These are phyloP conservation scores for Martiniozyma abietophila DNA, from an alignment of 805 yeast genomes.

Conservation along the genomic window DNA sequence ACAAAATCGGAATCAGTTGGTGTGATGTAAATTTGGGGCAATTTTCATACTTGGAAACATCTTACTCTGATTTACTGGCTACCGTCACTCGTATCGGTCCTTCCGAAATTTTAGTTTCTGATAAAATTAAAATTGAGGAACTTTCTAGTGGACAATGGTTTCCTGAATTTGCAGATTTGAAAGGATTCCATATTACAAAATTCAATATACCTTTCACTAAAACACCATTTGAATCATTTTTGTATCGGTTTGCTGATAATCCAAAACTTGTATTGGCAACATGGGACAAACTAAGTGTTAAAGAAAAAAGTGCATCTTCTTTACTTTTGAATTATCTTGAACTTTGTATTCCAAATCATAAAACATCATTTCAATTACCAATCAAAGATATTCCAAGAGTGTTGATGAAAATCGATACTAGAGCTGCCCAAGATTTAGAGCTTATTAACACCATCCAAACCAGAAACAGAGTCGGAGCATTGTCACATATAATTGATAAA, in stretches of 20 bases:
- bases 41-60: slow-evolving; percentile 57
- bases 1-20: slow-evolving; percentile 72
- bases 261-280: slow-evolving; percentile 17
- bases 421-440: slow-evolving; percentile 72
- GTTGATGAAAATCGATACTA: slow-evolving; percentile 68
- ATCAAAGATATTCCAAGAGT: slow-evolving; percentile 40
- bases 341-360: slow-evolving; percentile 62
- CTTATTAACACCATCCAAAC: slow-evolving; percentile 50
- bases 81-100: slow-evolving; percentile 76
- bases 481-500: slow-evolving; percentile 57
- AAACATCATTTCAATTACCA: slow-evolving; percentile 61
- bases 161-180: slow-evolving; percentile 48
- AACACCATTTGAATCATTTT: slow-evolving; percentile 30
- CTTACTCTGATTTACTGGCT: slow-evolving; percentile 50
- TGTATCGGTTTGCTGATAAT: slow-evolving; percentile 32
- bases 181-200: slow-evolving; percentile 50
- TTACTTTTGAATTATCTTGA: slow-evolving; percentile 58
- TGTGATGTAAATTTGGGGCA: slow-evolving; percentile 81
- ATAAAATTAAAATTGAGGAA: slow-evolving; percentile 31
- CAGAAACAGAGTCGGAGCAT: slow-evolving; percentile 53
- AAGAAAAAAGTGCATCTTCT: slow-evolving; percentile 53
- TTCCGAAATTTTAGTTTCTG: slow-evolving; percentile 60
- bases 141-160: slow-evolving; percentile 44
- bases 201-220: slow-evolving; percentile 34
- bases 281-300: slow-evolving; percentile 29